phyloP scores from a whole-genome alignment of 1,139 yeast genomes.

The Kodamaea sp. region DNA sequence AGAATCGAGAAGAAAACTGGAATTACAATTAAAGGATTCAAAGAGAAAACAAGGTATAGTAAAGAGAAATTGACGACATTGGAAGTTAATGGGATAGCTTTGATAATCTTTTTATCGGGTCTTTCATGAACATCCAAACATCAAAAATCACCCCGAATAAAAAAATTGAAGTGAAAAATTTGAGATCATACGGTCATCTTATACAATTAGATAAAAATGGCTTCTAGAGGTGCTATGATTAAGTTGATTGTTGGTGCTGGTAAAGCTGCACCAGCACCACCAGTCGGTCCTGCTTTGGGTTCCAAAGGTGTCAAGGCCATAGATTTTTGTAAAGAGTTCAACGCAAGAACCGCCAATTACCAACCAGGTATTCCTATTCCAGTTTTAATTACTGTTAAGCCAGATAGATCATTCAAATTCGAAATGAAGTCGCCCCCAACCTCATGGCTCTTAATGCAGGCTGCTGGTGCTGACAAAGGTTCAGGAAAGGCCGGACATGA shows the following conservation, averaged over 20 bases:
- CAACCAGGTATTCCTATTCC: constrained; percentile 90
- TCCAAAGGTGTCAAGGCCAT: constrained; percentile 98
- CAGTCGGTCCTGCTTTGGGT: constrained; percentile 98
- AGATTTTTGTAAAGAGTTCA: constrained; percentile 96
- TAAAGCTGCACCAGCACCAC: constrained; percentile 98
- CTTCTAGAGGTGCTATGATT: constrained; percentile 51
- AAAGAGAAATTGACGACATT: not conserved
- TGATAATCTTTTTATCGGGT: not conserved
- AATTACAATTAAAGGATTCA: too few relatives aligned
- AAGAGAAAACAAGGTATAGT: too few relatives aligned
- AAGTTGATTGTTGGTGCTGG: constrained; percentile 97
- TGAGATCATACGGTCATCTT: not conserved
- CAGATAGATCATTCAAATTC: constrained; percentile 87
- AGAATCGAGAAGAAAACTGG: too few relatives aligned
- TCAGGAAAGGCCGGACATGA: constrained; percentile 50
- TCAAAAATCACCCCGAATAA: not conserved
- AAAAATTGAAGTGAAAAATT: not conserved
- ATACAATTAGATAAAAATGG: constrained; percentile 19
- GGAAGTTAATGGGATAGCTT: too few relatives aligned
- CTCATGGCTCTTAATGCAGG: constrained; percentile 77
- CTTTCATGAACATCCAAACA: not conserved
- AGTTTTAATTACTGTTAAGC: constrained; percentile 75
- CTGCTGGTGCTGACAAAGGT: constrained; percentile 82
- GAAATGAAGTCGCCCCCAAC: constrained; percentile 93
- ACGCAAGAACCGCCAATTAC: constrained; percentile 89